phyloP scores from a whole-genome alignment of 768 basidiomycete species.

The Leccinum rimulosum region DNA sequence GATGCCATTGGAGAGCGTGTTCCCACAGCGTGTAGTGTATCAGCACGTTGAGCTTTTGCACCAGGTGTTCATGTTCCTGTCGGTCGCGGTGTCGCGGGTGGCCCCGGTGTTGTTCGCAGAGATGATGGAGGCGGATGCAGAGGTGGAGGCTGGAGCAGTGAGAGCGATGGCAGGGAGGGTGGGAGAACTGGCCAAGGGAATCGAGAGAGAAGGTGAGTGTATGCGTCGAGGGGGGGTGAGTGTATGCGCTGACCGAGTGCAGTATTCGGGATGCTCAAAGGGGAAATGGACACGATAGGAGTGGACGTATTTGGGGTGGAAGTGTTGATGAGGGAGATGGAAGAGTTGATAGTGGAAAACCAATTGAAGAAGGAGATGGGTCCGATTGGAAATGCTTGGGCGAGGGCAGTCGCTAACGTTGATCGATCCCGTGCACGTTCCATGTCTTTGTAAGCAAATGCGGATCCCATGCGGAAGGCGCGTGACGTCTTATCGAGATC shows the following conservation, averaged over 20 bases:
- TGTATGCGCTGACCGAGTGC: conserved; percentile 3
- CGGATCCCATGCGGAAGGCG: conserved; percentile 12
- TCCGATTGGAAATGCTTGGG: conserved; percentile 53
- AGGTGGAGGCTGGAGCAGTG: conserved; percentile 19
- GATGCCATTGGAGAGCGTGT: conserved; percentile 39
- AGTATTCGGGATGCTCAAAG: conserved; percentile 55
- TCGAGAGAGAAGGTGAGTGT: conserved; percentile 55
- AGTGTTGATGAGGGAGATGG: conserved; percentile 54
- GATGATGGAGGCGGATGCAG: conserved; percentile 26
- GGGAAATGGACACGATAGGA: conserved; percentile 44
- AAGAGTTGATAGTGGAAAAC: conserved; percentile 62
- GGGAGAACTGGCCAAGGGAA: conserved; percentile 38
- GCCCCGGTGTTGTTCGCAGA: conserved; percentile 62
- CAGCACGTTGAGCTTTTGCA: conserved; percentile 80
- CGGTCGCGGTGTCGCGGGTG: conserved; percentile 68
- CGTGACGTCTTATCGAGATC: conserved; percentile 6
- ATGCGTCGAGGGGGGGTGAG: no score
- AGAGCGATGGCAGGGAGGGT: conserved; percentile 46
- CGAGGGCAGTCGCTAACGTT: conserved; percentile 34
- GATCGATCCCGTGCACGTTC: conserved; percentile 25
- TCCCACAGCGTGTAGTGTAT: conserved; percentile 66
- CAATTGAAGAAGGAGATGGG: conserved; percentile 54
- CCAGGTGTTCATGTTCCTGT: conserved; percentile 71
- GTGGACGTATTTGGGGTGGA: conserved; percentile 37
- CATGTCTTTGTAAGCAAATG: conserved; percentile 25